Conservation (phyloP, 768 basidiomycete genomes). For the Ephemerocybe angulata region DNA sequence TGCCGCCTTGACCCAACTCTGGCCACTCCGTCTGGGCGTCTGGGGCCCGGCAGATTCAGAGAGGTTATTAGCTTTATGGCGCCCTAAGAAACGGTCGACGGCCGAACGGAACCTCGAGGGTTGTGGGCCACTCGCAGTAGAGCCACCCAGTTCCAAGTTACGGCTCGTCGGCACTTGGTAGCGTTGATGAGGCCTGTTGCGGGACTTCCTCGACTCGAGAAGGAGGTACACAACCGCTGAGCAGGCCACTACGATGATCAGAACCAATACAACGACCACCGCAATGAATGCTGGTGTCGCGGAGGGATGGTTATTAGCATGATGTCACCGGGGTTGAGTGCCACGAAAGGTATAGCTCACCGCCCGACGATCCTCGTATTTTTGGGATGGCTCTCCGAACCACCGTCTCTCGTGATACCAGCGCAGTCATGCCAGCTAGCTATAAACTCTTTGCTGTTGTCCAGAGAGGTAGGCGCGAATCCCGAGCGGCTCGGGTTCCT, state of each 20-base stretch:
- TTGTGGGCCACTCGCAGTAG: neutral
- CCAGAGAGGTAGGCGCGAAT: too few species aligned
- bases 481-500: too few species aligned
- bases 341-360: neutral
- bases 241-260: slow-evolving; percentile 4
- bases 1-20: neutral
- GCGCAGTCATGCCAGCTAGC: neutral
- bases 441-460: neutral
- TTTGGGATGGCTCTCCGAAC: neutral
- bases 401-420: neutral
- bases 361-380: slow-evolving; percentile 1
- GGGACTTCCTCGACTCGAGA: neutral
- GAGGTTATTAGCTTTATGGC: neutral
- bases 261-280: slow-evolving; percentile 3
- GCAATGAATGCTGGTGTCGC: slow-evolving; percentile 7
- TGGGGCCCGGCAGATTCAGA: neutral
- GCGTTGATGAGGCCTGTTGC: neutral
- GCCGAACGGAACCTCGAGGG: neutral
- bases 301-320: neutral
- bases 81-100: neutral
- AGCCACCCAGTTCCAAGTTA: neutral
- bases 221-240: slow-evolving; percentile 3
- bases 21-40: neutral
- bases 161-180: neutral
- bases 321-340: neutral